These are phyloP conservation scores for Auriculariales sp. DNA, from an alignment of 768 basidiomycete species.

Conservation along the genomic window DNA sequence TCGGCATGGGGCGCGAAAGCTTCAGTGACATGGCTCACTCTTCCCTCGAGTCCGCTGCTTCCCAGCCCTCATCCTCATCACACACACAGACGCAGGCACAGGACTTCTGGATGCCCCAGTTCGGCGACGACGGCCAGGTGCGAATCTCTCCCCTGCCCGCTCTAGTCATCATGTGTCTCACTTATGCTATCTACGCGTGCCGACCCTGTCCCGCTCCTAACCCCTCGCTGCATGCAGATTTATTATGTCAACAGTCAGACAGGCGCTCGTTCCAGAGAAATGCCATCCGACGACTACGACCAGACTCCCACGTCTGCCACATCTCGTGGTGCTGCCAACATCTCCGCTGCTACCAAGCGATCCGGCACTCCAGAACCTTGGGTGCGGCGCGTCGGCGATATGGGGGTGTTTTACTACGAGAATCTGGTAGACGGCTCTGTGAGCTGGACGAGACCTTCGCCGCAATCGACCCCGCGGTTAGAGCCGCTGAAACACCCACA, in stretches of 20 bases:
- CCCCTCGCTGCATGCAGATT: conserved; percentile 36
- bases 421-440: conserved; percentile 57
- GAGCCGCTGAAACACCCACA: not conserved
- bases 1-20: not conserved
- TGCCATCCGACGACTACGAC: conserved; percentile 63
- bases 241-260: conserved; percentile 89
- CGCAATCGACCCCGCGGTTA: not conserved
- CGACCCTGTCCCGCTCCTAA: too few species aligned
- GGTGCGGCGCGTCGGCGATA: conserved; percentile 65
- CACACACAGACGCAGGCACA: conserved; percentile 14
- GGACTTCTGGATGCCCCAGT: conserved; percentile 86
- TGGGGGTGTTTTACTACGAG: conserved; percentile 62
- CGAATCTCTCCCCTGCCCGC: not conserved
- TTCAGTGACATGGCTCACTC: not conserved
- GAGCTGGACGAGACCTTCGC: conserved; percentile 45
- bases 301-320: not conserved
- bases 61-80: not conserved
- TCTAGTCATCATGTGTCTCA: not conserved
- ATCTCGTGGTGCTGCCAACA: not conserved
- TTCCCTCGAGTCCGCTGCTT: not conserved
- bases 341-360: conserved; percentile 14
- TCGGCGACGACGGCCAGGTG: conserved; percentile 73
- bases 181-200: too few species aligned
- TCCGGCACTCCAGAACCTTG: conserved; percentile 65
- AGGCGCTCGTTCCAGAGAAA: conserved; percentile 65